A percentile compares a stretch with the other conserved stretches of the same genome.
phyloP scores from a whole-genome alignment of 805 yeast genomes.

The Saccharomycopsis sp. region DNA sequence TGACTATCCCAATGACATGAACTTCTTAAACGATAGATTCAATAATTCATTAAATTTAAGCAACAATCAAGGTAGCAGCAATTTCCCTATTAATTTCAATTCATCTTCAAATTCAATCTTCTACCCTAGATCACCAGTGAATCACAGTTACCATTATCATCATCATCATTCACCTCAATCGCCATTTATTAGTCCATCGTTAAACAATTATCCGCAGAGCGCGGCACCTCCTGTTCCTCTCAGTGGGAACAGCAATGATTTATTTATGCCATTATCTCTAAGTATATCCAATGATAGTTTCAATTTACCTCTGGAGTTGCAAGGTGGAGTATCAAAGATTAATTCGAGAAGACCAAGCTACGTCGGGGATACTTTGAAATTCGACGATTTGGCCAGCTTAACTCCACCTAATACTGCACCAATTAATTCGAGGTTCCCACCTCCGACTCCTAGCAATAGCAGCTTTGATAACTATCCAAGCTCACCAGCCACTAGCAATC shows the following conservation, averaged over 20 bases:
- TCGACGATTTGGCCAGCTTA: constrained; percentile 24
- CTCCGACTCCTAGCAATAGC: constrained; percentile 21
- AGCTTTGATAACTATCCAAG: constrained; percentile 17
- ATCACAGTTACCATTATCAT: background rate
- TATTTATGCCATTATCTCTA: background rate
- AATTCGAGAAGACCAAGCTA: constrained; percentile 68
- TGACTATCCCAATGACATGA: background rate
- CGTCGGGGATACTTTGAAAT: constrained; percentile 52
- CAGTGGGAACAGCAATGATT: background rate
- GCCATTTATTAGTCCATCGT: background rate
- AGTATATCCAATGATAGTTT: constrained; percentile 25
- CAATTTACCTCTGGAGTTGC: constrained; percentile 49
- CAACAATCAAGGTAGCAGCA: background rate
- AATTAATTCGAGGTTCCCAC: constrained; percentile 4
- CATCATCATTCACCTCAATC: background rate
- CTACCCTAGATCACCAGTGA: too few species aligned
- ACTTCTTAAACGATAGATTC: background rate
- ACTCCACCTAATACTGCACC: constrained; percentile 3
- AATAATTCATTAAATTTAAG: background rate
- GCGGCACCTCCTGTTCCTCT: too few species aligned
- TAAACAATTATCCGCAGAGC: too few species aligned
- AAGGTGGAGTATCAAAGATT: constrained; percentile 57
- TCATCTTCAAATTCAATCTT: too few species aligned
- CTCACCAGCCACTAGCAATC: constrained; percentile 20
- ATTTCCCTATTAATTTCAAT: too few species aligned